phyloP scores from a whole-genome alignment of 371 early-diverging fungal genomes.

The Rhizopus stolonifer region DNA sequence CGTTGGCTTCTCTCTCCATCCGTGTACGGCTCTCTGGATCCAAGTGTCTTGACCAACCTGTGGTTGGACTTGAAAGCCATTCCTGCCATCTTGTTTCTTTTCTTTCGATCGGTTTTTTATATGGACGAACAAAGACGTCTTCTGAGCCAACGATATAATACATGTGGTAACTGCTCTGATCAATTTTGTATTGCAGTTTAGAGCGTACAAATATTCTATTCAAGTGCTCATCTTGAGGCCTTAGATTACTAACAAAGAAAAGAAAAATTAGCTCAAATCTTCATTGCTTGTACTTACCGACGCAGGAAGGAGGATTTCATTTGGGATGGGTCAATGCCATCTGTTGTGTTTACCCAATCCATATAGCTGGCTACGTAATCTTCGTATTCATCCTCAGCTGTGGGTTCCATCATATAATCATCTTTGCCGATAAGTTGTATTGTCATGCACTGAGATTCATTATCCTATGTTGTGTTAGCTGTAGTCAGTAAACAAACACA shows the following conservation, averaged over 20 bases:
- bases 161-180: conserved; percentile 61
- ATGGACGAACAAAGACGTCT: conserved; percentile 58
- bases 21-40: conserved; percentile 21
- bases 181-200: conserved; percentile 90
- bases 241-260: conserved; percentile 50
- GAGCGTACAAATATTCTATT: conserved; percentile 63
- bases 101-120: background rate
- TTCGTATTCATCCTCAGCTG: conserved; percentile 89
- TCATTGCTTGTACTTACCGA: conserved; percentile 36
- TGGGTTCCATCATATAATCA: conserved; percentile 76
- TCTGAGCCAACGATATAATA: conserved; percentile 53
- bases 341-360: conserved; percentile 70
- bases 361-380: conserved; percentile 93
- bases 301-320: conserved; percentile 67
- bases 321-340: conserved; percentile 59
- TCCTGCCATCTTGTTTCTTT: conserved; percentile 7
- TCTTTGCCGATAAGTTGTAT: conserved; percentile 86
- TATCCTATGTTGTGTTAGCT: too few relatives aligned
- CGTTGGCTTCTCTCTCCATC: conserved; percentile 30
- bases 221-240: conserved; percentile 75
- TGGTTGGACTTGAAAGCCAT: conserved; percentile 31
- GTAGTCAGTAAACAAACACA: conserved; percentile 13
- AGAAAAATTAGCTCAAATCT: background rate
- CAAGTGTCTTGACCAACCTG: conserved; percentile 33
- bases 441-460: conserved; percentile 66